Base-by-base conservation (phyloP, 768 basidiomycete species). In the Lentinula sp. region DNA sequence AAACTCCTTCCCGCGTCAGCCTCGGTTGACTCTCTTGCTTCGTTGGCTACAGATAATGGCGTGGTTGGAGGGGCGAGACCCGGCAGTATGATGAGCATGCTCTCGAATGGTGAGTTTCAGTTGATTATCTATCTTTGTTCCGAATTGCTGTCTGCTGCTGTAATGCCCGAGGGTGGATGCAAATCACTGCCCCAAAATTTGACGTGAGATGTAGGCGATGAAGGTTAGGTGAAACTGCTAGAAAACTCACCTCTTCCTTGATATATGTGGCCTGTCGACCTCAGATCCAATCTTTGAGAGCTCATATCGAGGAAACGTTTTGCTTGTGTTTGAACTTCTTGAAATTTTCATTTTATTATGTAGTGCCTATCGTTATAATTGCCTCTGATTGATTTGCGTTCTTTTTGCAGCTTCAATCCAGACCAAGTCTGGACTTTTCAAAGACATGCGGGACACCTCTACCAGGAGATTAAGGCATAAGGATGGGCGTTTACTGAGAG, bases 391-490 rank as follows among this genome's bases (percentile, higher is more conserved):
- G 21, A 10, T 48, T 48, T 39, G 43, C 45, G 32, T 28, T 16
- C 40, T 39, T 35, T 48, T 50, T 63, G 37, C 58, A 52, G 67
- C 63, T 5, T 70, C 76, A 1, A 61, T 66, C 13, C 70, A 72
- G 60, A 76, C 77, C 5, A 77, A 75, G 61, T 73, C 73, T 9
- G 75, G 74, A 1, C 68, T 78, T 11, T 68, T 76, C 52, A 85
- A 84, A 64, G 86, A 87, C 54, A 71, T 79, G 28, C 74, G 85
- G 1, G 83, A 89, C 65, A 88, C 85, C 0, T 78, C 77, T 0
- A 77, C 73, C 65, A 73, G 87, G 40, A 73, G 85, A 35, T 77
- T 79, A 1, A 74, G 87, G 31, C 87, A 88, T 69, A 80, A 86
- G 2, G 86, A 89, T 65, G 86, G 86, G 0, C 73, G 70, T 37